These are phyloP conservation scores for Huntiella abstrusa DNA, from an alignment of 2,329 filamentous ascomycete species.

Conservation along the genomic window DNA sequence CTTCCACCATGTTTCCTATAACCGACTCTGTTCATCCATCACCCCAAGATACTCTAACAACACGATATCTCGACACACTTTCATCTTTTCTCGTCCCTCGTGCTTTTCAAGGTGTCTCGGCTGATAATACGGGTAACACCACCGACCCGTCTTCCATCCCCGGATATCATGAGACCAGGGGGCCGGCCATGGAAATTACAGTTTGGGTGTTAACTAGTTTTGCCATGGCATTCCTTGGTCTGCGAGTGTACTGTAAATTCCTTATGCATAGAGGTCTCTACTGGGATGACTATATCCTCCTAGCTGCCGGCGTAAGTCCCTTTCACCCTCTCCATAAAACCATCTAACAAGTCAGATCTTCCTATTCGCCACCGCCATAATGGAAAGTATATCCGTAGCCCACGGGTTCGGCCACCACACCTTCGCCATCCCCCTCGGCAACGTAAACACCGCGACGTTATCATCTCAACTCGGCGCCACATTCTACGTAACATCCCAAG, in stretches of 20 bases:
- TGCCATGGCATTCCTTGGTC: constrained; percentile 12
- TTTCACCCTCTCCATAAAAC: not conserved
- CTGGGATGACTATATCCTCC: constrained; percentile 21
- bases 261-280: constrained; percentile 19
- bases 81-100: not conserved
- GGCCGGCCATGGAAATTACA: constrained; percentile 2
- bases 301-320: constrained; percentile 16
- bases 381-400: constrained; percentile 10
- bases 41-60: too few species aligned
- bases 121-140: not conserved
- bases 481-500: constrained; percentile 5
- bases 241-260: constrained; percentile 21
- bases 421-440: constrained; percentile 7
- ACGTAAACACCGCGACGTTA: not conserved
- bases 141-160: not conserved
- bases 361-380: constrained; percentile 1
- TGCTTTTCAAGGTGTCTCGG: not conserved
- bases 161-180: constrained; percentile 8
- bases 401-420: constrained; percentile 13
- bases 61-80: too few species aligned
- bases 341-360: constrained; percentile 5
- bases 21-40: too few species aligned
- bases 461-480: constrained; percentile 3
- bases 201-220: constrained; percentile 9
- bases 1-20: too few species aligned